phyloP scores from a whole-genome alignment of 2,329 filamentous ascomycete genomes.

The Cercospora sp. region DNA sequence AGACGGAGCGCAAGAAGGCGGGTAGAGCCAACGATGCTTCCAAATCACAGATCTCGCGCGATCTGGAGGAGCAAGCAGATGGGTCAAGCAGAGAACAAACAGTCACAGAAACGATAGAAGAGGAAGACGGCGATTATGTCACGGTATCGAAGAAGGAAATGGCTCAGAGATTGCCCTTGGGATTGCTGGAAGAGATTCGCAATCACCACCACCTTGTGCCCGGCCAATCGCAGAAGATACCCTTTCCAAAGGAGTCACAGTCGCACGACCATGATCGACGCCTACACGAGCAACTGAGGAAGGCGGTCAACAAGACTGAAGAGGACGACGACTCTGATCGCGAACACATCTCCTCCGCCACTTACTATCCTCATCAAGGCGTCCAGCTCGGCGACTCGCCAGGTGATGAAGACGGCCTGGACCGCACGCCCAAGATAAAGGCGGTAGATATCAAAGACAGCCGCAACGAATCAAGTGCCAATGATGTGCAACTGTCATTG shows the following conservation, averaged over 20 bases:
- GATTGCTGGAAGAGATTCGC: conserved; percentile 58
- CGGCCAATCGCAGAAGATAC: conserved; percentile 43
- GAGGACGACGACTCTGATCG: conserved; percentile 69
- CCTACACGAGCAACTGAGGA: conserved; percentile 18
- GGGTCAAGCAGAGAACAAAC: conserved; percentile 33
- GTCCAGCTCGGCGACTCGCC: conserved; percentile 46
- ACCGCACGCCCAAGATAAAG: conserved; percentile 26
- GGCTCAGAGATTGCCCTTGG: conserved; percentile 47
- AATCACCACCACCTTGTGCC: conserved; percentile 56
- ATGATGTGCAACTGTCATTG: conserved; percentile 63
- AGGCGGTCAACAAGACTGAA: conserved; percentile 45
- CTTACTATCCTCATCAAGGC: conserved; percentile 76
- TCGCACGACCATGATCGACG: conserved; percentile 25
- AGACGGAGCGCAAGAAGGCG: conserved; percentile 50
- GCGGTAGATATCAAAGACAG: conserved; percentile 6
- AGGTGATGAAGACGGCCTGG: conserved; percentile 30
- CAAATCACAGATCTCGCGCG: conserved; percentile 22
- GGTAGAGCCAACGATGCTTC: conserved; percentile 31
- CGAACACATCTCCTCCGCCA: conserved; percentile 83
- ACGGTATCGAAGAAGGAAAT: conserved; percentile 34
- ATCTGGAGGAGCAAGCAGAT: conserved; percentile 17
- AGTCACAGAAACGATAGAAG: conserved; percentile 35
- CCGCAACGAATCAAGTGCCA: conserved; percentile 18
- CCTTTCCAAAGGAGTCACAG: conserved; percentile 39
- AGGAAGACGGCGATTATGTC: conserved; percentile 34